A percentile compares a stretch with the other conserved stretches of the same genome.
Evolutionary conservation across 371 early-diverging fungal species (phyloP).

Genomic region (Mortierella sp.): DNA sequence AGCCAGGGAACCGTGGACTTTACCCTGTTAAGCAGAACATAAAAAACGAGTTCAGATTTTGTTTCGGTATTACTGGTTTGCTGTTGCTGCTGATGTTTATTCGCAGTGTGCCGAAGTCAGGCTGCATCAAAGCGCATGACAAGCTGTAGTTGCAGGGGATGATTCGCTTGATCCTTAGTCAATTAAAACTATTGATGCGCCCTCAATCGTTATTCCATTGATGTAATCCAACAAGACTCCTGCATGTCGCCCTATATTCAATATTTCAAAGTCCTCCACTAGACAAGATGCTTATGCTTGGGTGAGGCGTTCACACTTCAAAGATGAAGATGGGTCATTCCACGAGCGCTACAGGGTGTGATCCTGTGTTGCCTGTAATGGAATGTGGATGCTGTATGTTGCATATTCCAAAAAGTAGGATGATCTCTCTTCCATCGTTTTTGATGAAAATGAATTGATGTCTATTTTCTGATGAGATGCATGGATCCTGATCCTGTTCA

Average conservation of each 20-base stretch:
- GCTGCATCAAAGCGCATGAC: constrained; percentile 1
- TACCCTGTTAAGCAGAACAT: constrained; percentile 77
- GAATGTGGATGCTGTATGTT: too few relatives aligned
- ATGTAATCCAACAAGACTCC: too few relatives aligned
- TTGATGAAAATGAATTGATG: constrained; percentile 1
- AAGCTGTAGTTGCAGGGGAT: too few relatives aligned
- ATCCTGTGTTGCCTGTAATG: too few relatives aligned
- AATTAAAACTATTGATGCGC: not conserved
- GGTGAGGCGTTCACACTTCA: too few relatives aligned
- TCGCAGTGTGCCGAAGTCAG: not conserved
- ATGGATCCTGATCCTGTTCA: constrained; percentile 5
- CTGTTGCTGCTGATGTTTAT: not conserved
- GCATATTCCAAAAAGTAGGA: not conserved
- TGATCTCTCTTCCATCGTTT: not conserved
- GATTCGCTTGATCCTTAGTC: not conserved
- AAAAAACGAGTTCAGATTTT: not conserved
- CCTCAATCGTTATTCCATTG: not conserved
- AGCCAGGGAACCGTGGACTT: constrained; percentile 99
- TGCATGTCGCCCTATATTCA: not conserved
- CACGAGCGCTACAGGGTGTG: too few relatives aligned
- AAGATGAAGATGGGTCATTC: too few relatives aligned
- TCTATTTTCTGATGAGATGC: constrained; percentile 3
- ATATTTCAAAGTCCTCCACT: not conserved
- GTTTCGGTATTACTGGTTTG: not conserved
- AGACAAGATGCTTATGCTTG: too few relatives aligned